Percentiles rank a stretch among this genome's conserved stretches.
Conservation (phyloP, 106 monocot species). For the Phalaenopsis equestris region DNA sequence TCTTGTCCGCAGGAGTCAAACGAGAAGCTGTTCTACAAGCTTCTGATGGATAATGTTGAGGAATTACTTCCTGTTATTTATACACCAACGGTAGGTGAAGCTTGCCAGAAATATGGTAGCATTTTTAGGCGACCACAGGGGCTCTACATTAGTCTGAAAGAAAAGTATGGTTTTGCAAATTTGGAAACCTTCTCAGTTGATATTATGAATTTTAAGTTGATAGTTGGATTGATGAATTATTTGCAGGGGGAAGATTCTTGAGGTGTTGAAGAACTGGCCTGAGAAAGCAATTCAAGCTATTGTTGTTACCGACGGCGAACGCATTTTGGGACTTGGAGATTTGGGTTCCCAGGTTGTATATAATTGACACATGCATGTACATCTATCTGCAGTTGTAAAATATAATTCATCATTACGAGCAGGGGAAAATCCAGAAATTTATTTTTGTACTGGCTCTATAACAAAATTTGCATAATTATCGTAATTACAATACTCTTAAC, state of each 20-base stretch:
- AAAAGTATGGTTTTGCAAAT: constrained; percentile 17
- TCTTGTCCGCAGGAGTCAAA: constrained; percentile 27
- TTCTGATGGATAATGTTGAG: constrained; percentile 32
- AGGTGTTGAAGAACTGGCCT: constrained; percentile 93
- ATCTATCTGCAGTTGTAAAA: neutral
- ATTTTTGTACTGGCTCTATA: no score
- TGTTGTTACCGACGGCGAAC: constrained; percentile 92
- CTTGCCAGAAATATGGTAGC: constrained; percentile 40
- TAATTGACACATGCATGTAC: neutral
- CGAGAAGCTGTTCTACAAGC: constrained; percentile 40
- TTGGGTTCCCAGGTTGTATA: constrained; percentile 77
- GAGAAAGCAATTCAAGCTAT: constrained; percentile 79
- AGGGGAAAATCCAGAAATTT: no score
- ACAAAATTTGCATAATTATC: no score
- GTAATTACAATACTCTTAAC: no score
- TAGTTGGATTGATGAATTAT: neutral
- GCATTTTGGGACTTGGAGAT: constrained; percentile 94
- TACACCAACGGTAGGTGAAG: constrained; percentile 46
- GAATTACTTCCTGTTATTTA: constrained; percentile 40
- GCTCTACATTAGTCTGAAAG: constrained; percentile 37
- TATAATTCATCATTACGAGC: neutral
- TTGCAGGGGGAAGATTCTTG: constrained; percentile 77
- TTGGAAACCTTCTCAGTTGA: neutral
- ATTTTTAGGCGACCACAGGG: constrained; percentile 41
- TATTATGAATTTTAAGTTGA: neutral